phyloP scores from a whole-genome alignment of 2,329 filamentous ascomycete genomes.

The Penicillium sp. region DNA sequence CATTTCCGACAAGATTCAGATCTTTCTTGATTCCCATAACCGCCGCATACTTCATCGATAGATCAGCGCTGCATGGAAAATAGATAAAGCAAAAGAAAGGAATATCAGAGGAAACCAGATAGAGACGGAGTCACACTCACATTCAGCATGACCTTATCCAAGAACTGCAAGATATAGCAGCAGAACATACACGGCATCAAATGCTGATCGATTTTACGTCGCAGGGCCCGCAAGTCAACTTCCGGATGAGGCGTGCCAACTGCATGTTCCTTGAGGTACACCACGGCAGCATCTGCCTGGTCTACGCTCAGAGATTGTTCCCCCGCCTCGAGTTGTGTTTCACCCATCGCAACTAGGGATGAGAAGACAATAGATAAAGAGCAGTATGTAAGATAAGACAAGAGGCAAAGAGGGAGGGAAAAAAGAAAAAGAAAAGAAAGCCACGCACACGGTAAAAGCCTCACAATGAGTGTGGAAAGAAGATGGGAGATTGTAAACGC shows the following conservation, averaged over 20 bases:
- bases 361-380: background rate
- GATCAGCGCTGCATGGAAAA: background rate
- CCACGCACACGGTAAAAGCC: too few relatives aligned
- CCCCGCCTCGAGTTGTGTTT: constrained; percentile 11
- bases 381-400: background rate
- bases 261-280: constrained; percentile 22
- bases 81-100: background rate
- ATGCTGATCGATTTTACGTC: constrained; percentile 33
- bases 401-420: background rate
- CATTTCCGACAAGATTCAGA: constrained; percentile 54
- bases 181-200: constrained; percentile 35
- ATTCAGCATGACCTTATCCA: constrained; percentile 37
- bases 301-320: background rate
- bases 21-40: constrained; percentile 62
- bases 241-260: background rate
- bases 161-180: constrained; percentile 35
- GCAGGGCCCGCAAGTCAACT: constrained; percentile 24
- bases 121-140: constrained; percentile 12
- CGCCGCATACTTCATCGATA: constrained; percentile 47
- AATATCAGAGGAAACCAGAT: background rate
- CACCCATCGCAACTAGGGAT: constrained; percentile 10
- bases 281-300: constrained; percentile 21
- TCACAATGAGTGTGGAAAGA: too few relatives aligned
- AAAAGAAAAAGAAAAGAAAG: background rate
- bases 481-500: too few relatives aligned